Base-by-base conservation (phyloP, 805 yeast genomes). In the Komagataella kurtzmanii region DNA sequence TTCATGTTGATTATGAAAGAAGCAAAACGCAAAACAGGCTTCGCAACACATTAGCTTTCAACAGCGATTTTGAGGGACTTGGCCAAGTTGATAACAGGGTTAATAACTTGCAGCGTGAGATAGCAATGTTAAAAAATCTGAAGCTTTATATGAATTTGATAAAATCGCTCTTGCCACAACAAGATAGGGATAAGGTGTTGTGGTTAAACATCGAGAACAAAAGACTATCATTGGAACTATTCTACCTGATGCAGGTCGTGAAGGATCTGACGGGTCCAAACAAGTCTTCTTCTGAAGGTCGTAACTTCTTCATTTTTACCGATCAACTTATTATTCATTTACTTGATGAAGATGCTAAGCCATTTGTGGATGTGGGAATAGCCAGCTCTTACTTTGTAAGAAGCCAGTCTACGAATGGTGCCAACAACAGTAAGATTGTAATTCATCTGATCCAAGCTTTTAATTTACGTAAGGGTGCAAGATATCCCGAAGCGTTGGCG, bases 241-340 rank as follows among this genome's bases (percentile, higher is more conserved):
- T 53, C 62, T 74, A 47, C 55, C 76, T 52, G 69, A 75, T 69
- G 69, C 71, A 50, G 74, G 76, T 3, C 3, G 40, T 30, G 14
- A 30, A 30, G 40, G 52, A 63, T 4, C 43, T 57, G 3, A 50
- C 54, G 3, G 57, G 60, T 5, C 45, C 55, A 14, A 49, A 56
- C 30, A 45, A 23, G n/a, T 21, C 47, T 21, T 45, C 47, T 45
- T 14, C 3, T 14, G 68, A 69, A 45, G 62, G 61, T 21, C 65
- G 81, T 50, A 83, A 85, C 57, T 79, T 85, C 80, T 65, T 74
- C n/a, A 64, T 84, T 17, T 67, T 76, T 44, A 80, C 90, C 0
- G 89, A 83, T 56, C 83, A 84, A 54, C 71, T 88, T 46, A 79
- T 81, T 46, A 69, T 88, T 64, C 91, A 85, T 59, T 68, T 90